Base-by-base conservation (phyloP, 2,329 filamentous ascomycete species). In the Xylaria arbuscula region DNA sequence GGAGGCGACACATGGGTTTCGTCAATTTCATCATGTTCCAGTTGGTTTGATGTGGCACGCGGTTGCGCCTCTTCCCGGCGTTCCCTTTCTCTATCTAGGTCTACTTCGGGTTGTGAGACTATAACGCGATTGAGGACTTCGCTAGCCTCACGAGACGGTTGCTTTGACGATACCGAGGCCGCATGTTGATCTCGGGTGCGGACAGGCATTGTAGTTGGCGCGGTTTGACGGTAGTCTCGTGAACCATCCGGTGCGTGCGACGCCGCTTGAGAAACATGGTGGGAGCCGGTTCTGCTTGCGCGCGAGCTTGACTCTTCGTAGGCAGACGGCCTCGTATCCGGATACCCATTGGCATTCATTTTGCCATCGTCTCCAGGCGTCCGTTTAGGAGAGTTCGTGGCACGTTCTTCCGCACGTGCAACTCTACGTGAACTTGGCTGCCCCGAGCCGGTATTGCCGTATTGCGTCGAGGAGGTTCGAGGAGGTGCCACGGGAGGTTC, bases 61-160 rank as follows among this genome's bases (percentile, higher is more conserved):
- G 73, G 82, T 76, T 82, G 80, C 38, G 90, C 85, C 78, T 93
- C 89, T 17, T 86, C 86, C 76, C 91, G 85, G 48, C 93, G 88
- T 67, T 92, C 90, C 72, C 87, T 86, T 78, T 93, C 92, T 67
- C 93, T 87, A 64, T 89, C 89, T 66, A 92, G 82, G 76, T 94
- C 92, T 54, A 90, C 89, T 72, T 91, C 87, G 7, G 92, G 92
- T 73, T 93, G 91, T 58, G 91, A 92, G 32, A 94, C 87, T 70
- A 95, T 84, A 70, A 94, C 88, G 69, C 92, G 88, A 78, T 92
- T 93, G 71, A 97, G 86, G 38, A 93, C 89, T 65, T 94, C 89
- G 80, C 91, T 94, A 64, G 92, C 89, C 78, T 97, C 93, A 67
- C 92, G 89, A 15, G 90, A 88, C 13, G 92, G 85, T 50, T 85